A percentile compares a stretch with the other conserved stretches of the same genome.
These are phyloP conservation scores for Apiospora saccharicola DNA, from an alignment of 2,329 filamentous ascomycete genomes.

Conservation along the genomic window DNA sequence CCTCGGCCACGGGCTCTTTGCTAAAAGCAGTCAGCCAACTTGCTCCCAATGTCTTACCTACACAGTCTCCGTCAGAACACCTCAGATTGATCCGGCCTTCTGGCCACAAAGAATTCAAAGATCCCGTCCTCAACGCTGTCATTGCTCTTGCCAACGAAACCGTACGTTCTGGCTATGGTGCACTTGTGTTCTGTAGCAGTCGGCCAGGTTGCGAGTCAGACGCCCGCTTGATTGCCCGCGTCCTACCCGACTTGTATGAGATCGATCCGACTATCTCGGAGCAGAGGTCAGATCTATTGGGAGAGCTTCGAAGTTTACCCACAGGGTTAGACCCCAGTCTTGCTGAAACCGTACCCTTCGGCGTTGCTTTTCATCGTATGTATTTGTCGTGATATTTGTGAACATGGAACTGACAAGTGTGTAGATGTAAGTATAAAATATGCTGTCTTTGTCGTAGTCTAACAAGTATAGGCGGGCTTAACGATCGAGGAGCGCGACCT, in stretches of 20 bases:
- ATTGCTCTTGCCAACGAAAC: slow-evolving; percentile 75
- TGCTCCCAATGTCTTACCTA: slow-evolving; percentile 22
- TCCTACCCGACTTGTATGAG: slow-evolving; percentile 62
- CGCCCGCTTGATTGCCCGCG: slow-evolving; percentile 71
- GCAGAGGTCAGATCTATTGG: slow-evolving; percentile 68
- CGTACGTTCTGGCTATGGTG: slow-evolving; percentile 72
- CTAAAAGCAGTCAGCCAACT: slow-evolving; percentile 63
- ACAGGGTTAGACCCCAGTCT: slow-evolving; percentile 72
- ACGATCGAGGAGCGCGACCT: slow-evolving; percentile 79
- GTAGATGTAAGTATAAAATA: slow-evolving; percentile 47
- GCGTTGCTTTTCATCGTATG: slow-evolving; percentile 78
- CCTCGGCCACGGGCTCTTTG: slow-evolving; percentile 63
- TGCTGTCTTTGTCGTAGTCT: slow-evolving; percentile 29
- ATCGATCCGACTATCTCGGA: slow-evolving; percentile 59
- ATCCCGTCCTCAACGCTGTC: slow-evolving; percentile 73
- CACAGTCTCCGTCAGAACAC: slow-evolving; percentile 47
- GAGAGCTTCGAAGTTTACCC: slow-evolving; percentile 69
- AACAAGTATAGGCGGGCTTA: slow-evolving; percentile 63
- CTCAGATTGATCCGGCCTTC: slow-evolving; percentile 62
- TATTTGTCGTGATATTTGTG: slow-evolving; percentile 26
- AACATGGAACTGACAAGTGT: slow-evolving; percentile 27
- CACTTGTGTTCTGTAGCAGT: slow-evolving; percentile 77
- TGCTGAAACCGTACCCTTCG: slow-evolving; percentile 68
- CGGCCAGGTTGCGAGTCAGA: slow-evolving; percentile 72
- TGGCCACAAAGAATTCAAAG: slow-evolving; percentile 65